These are phyloP conservation scores for Fusarium sp. DNA, from an alignment of 2,329 filamentous ascomycete species.

Conservation along the genomic window DNA sequence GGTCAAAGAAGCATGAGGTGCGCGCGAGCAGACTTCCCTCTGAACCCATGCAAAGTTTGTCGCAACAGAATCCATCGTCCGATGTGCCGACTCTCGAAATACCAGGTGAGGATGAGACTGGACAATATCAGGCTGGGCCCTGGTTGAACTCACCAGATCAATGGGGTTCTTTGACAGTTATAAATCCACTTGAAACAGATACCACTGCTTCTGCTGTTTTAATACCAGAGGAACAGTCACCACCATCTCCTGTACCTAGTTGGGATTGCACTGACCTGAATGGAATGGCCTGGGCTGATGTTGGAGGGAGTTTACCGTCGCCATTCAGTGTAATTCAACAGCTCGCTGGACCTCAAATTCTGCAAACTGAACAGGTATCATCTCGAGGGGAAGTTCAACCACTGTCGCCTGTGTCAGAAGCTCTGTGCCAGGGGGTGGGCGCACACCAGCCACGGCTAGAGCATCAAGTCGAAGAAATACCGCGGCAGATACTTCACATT, in stretches of 20 bases:
- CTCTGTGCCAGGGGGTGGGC: neutral
- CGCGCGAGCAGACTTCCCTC: neutral
- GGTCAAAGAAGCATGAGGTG: constrained; percentile 9
- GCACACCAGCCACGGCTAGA: neutral
- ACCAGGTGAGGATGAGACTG: accelerated
- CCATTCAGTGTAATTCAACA: neutral
- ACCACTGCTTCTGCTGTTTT: neutral
- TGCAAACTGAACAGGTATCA: neutral
- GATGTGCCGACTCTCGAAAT: neutral
- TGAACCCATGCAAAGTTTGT: neutral
- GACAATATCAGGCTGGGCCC: neutral
- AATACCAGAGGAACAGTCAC: neutral
- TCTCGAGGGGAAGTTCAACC: too few species aligned
- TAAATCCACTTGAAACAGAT: neutral
- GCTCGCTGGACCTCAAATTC: accelerated
- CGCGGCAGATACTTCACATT: neutral
- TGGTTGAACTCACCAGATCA: neutral
- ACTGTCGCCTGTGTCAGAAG: too few species aligned
- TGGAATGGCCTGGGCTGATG: neutral
- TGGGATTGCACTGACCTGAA: neutral
- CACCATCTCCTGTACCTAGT: neutral
- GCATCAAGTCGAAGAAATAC: neutral
- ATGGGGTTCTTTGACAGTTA: neutral
- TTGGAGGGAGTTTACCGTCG: neutral
- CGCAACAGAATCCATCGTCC: neutral